Evolutionary conservation across 2,329 filamentous ascomycete genomes (phyloP).

Genomic region (Whalleya microplaca): DNA sequence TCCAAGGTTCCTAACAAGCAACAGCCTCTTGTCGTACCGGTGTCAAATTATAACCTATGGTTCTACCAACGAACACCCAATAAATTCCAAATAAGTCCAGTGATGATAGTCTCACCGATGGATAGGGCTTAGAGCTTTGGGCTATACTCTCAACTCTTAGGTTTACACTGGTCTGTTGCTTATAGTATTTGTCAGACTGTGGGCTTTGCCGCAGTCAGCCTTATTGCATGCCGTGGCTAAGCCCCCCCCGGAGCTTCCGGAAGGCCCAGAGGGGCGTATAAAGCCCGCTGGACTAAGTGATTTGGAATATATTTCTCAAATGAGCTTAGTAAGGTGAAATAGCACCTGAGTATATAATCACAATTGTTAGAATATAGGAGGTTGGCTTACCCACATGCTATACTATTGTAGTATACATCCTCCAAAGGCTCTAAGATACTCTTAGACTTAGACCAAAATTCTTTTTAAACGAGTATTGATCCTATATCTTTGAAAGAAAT

Average conservation of each 20-base stretch:
- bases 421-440: too few relatives aligned
- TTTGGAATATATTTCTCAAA: constrained; percentile 1
- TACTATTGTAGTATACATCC: too few relatives aligned
- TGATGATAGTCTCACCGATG: neutral
- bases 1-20: neutral
- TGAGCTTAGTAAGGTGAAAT: too few relatives aligned
- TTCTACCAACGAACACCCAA: neutral
- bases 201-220: constrained; percentile 3
- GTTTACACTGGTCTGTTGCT: neutral
- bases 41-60: neutral
- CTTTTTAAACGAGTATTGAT: too few relatives aligned
- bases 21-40: neutral
- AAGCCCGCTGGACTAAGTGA: neutral
- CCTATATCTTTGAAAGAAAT: too few relatives aligned
- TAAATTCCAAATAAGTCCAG: neutral
- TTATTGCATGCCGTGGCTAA: constrained; percentile 1
- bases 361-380: too few relatives aligned
- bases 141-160: neutral
- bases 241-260: neutral
- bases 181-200: neutral
- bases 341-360: too few relatives aligned
- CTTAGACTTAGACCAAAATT: too few relatives aligned
- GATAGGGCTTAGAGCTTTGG: neutral
- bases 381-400: too few relatives aligned
- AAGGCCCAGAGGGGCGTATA: neutral